A percentile compares a stretch with the other conserved stretches of the same genome.
These are phyloP conservation scores for Leccinum imitatum DNA, from an alignment of 768 basidiomycete genomes.

Conservation along the genomic window DNA sequence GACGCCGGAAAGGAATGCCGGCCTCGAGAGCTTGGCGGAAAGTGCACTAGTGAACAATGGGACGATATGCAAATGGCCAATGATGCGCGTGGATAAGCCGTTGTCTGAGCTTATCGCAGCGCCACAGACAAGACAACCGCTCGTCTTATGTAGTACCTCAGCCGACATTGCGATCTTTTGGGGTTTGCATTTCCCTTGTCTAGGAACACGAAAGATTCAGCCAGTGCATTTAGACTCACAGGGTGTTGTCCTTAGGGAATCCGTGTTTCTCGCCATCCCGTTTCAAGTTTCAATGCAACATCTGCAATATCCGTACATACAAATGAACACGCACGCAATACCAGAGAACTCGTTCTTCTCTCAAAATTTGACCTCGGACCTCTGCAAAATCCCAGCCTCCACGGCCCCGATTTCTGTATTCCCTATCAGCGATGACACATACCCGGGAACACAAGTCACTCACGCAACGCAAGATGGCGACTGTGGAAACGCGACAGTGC, in stretches of 20 bases:
- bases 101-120: not conserved
- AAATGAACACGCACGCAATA: not conserved
- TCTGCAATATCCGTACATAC: not conserved
- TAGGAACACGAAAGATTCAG: no score
- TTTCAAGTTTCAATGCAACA: not conserved
- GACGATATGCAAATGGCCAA: not conserved
- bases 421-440: not conserved
- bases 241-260: not conserved
- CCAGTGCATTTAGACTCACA: not conserved
- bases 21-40: no score
- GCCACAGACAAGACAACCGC: not conserved
- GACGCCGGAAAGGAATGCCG: not conserved
- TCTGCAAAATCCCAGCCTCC: constrained; percentile 27
- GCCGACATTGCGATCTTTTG: not conserved
- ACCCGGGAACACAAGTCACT: constrained; percentile 5
- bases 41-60: not conserved
- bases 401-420: constrained; percentile 30
- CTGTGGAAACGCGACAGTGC: constrained; percentile 29
- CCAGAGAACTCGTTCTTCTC: not conserved
- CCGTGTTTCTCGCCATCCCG: not conserved
- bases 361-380: constrained; percentile 21
- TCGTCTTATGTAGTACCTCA: not conserved
- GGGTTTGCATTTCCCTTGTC: no score
- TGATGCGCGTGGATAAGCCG: not conserved
- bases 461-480: constrained; percentile 31